These are phyloP conservation scores for Perilla frutescens DNA, from an alignment of 257 asterid genomes.

Conservation along the genomic window DNA sequence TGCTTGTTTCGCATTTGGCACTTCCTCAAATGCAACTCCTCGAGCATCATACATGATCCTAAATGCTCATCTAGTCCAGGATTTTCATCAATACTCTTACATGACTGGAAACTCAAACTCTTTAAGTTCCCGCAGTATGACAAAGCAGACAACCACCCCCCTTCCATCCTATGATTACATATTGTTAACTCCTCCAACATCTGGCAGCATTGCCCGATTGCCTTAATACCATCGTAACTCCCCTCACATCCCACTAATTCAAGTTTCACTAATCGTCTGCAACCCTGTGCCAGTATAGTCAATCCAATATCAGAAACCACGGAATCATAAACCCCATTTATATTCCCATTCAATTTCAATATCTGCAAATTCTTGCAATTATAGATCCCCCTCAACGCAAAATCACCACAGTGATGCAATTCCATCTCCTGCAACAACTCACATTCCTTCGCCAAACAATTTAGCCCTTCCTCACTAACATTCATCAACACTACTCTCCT, in stretches of 20 bases:
- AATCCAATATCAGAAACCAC: conserved; percentile 85
- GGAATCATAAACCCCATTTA: conserved; percentile 68
- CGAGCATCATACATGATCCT: conserved; percentile 76
- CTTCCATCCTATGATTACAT: conserved; percentile 77
- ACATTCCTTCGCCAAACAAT: conserved; percentile 68
- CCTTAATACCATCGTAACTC: conserved; percentile 88
- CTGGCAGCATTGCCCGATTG: conserved; percentile 83
- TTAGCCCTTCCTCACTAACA: conserved; percentile 71
- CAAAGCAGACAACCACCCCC: conserved; percentile 91
- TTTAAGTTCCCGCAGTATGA: conserved; percentile 80
- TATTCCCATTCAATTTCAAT: conserved; percentile 68
- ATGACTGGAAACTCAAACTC: conserved; percentile 74
- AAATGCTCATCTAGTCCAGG: conserved; percentile 87
- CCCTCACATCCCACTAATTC: conserved; percentile 91
- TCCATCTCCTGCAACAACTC: conserved; percentile 93
- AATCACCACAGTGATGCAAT: conserved; percentile 67
- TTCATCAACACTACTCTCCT: conserved; percentile 64
- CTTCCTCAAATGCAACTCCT: conserved; percentile 78
- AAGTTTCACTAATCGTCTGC: conserved; percentile 77
- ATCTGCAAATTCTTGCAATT: conserved; percentile 82
- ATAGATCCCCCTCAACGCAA: conserved; percentile 62
- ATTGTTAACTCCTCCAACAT: conserved; percentile 80
- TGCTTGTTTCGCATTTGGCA: conserved; percentile 70
- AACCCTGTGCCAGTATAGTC: conserved; percentile 91
- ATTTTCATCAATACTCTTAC: conserved; percentile 63